Evolutionary conservation across 2,329 filamentous ascomycete species (phyloP), one percentile per base, ranked within the genome.

Genomic region (Fragosphaeria purpurea): DNA sequence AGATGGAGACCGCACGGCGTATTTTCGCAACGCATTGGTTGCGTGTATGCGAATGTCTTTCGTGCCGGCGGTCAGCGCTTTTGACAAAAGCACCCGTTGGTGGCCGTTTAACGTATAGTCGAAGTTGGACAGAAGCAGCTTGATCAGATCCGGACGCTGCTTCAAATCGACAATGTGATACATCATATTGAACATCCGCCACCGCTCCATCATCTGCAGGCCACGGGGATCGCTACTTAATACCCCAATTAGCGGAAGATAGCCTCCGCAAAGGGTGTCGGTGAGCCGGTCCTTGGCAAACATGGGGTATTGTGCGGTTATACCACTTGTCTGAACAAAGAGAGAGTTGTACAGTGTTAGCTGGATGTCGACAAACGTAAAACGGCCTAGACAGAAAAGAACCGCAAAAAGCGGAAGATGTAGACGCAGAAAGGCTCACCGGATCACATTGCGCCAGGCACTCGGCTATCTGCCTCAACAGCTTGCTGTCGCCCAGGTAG

Each of bases 171-270:
- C 79, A 54, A 98, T 95, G 66, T 97, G 93, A 64, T 98, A 98
- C 75, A 97, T 94, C 88, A 98, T 98, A 67, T 97, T 97, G 69
- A 96, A 90, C 76, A 98, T 94, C 59, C 89, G 88, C 91, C 93
- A 97, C 59, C 88, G 77, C 64, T 97, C 91, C 62, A 98, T 79
- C 70, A 98, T 91, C 54, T 85, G 82, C 31, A 97, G 75, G 0
- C 93, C 93, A 59, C 85, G 87, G 0, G 78, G 71, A 60, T 95
- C 88, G 48, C 84, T 84, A 59, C 86, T 97, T 52, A 98, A 69
- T 9, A 88, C 83, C 7, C 93, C 94, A 2, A 98, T 71, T 73
- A 98, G 88, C 11, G 89, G 81, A 65, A 98, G 95, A 65, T 98
- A 98, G 9, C 94, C 94, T 12, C 86, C 84, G 55, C 88, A 93